Evolutionary conservation across 2,329 filamentous ascomycete genomes (phyloP), one percentile per base, ranked within the genome.

Genomic region (Fusarium praegraminearum): DNA sequence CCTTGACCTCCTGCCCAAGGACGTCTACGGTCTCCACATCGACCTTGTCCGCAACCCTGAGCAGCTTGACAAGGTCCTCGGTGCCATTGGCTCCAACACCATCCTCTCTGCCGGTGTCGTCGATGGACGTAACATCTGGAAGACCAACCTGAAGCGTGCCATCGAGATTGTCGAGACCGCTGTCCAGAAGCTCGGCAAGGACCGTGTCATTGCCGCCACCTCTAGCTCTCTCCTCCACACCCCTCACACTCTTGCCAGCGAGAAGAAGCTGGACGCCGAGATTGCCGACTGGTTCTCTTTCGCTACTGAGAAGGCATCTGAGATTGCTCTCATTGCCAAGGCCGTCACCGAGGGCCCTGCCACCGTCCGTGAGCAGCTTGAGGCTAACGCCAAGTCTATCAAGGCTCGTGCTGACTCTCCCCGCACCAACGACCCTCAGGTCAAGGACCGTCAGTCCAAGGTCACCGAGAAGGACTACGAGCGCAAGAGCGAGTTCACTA

Each of bases 81-180:
- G 85, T 78, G 91, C 94, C 78, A 90, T 99, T 72, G 94, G 93
- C 81, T 84, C 93, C 80, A 93, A 94, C 82, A 97, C 97, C 80
- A 83, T 94, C 75, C 91, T 99, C 73, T 99, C 96, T 73, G 92
- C 90, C 72, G 96, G 96, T 93, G 92, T 99, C 76, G 96, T 99
- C 74, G 94, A 99, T 78, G 96, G 96, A 78, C 94, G 96, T 79
- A 99, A 99, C 89, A 98, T 99, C 88, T 99, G 96, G 96, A 99
- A 99, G 93, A 98, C 94, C 85, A 97, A 98, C 91, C 92, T 98
- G 86, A 92, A 97, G 89, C 90, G 89, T 77, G 94, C 96, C 78
- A 97, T 99, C 73, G 94, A 96, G 87, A 89, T 86, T 71, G 91
- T 96, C 67, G 93, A 98, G 89, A 86, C 89, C 65, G 96, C 95